A percentile compares a stretch with the other conserved stretches of the same genome.
Conservation (phyloP, 2,329 filamentous ascomycete genomes). For the Ascochyta pisi region DNA sequence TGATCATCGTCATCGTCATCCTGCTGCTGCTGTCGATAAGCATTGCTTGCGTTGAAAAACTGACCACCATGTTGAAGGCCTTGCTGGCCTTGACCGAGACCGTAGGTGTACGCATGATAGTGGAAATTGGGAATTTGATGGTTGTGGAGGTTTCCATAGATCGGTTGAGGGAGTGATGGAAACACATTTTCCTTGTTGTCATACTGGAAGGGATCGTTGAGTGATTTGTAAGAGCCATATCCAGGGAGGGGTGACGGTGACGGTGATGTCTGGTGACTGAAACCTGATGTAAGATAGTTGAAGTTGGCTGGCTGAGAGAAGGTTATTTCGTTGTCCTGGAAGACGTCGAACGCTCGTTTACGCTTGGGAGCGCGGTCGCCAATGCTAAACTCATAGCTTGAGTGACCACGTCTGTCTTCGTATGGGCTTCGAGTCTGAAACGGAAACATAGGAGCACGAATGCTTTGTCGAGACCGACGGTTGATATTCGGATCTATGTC, state of each 20-base stretch:
- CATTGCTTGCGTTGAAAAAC: constrained; percentile 29
- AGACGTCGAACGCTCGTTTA: constrained; percentile 51
- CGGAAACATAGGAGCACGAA: constrained; percentile 26
- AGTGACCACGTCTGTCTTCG: constrained; percentile 38
- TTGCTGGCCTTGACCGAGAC: constrained; percentile 39
- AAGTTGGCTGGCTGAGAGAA: constrained; percentile 43
- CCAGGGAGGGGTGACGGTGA: constrained; percentile 35
- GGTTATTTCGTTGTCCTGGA: constrained; percentile 49
- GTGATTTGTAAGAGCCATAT: constrained; percentile 37
- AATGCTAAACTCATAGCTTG: constrained; percentile 41
- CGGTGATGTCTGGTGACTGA: constrained; percentile 35
- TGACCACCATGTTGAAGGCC: constrained; percentile 34
- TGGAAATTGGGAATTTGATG: constrained; percentile 34
- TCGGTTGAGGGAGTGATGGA: constrained; percentile 32
- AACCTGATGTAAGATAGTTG: constrained; percentile 46
- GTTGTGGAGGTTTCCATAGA: constrained; percentile 33
- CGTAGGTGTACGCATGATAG: constrained; percentile 39
- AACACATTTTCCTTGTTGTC: constrained; percentile 46
- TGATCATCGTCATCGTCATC: constrained; percentile 42
- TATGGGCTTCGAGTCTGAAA: constrained; percentile 34
- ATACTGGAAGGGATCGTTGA: constrained; percentile 37
- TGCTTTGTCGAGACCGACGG: constrained; percentile 42
- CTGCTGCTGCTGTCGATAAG: constrained; percentile 34
- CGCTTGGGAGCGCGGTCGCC: constrained; percentile 40
- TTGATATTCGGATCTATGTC: constrained; percentile 41